phyloP scores from a whole-genome alignment of 805 yeast species.

The Saccharomycopsis javanensis region DNA sequence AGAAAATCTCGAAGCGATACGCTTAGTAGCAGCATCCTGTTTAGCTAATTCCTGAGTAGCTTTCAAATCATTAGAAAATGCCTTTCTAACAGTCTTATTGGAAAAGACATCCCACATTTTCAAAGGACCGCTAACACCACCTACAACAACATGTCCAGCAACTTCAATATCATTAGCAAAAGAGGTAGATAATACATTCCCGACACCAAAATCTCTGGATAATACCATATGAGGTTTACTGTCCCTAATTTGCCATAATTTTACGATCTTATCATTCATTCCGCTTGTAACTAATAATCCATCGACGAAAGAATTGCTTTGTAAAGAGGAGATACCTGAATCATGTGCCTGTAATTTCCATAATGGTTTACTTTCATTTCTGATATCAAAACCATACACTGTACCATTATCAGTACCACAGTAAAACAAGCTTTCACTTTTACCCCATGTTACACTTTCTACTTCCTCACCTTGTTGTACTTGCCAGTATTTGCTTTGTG shows the following conservation, averaged over 20 bases:
- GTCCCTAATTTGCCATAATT: slow-evolving; percentile 70
- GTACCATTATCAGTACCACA: slow-evolving; percentile 91
- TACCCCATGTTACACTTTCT: slow-evolving; percentile 64
- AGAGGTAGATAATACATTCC: slow-evolving; percentile 73
- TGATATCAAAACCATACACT: slow-evolving; percentile 80
- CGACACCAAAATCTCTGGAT: slow-evolving; percentile 87
- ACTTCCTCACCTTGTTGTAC: slow-evolving; percentile 69
- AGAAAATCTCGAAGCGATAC: slow-evolving; percentile 64
- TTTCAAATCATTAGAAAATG: slow-evolving; percentile 52
- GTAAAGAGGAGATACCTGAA: slow-evolving; percentile 78
- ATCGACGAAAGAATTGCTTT: slow-evolving; percentile 53
- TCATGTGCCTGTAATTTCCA: slow-evolving; percentile 99
- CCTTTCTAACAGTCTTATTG: slow-evolving; percentile 64
- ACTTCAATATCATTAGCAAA: slow-evolving; percentile 86
- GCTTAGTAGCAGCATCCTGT: slow-evolving; percentile 42
- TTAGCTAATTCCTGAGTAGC: slow-evolving; percentile 47
- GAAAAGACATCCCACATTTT: slow-evolving; percentile 90
- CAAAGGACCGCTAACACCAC: slow-evolving; percentile 77
- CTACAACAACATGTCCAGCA: slow-evolving; percentile 73
- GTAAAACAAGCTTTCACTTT: slow-evolving; percentile 41
- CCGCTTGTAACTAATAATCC: slow-evolving; percentile 82
- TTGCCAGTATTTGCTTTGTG: slow-evolving; percentile 49
- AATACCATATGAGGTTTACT: slow-evolving; percentile 76
- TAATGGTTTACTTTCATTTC: slow-evolving; percentile 56
- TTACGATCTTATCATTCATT: slow-evolving; percentile 78